Evolutionary conservation across 352 stramenopile genomes (phyloP), one percentile per base, ranked within the genome.

Genomic region (Globisporangium irregulare): DNA sequence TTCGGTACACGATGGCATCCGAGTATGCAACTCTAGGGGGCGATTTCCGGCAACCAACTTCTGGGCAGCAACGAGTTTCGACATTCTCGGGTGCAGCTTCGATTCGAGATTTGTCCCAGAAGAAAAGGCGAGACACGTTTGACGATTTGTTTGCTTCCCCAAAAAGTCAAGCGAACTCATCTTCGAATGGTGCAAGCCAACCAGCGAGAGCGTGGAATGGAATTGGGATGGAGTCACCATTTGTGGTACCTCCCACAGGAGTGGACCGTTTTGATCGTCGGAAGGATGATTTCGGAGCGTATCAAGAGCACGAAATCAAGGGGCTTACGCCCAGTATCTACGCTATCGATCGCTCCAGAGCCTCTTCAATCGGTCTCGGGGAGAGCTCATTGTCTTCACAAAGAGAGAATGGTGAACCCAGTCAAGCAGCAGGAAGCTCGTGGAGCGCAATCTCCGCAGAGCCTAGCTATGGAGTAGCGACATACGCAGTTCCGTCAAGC

Each of bases 61-160:
- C 50, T 1, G 32, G 43, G 24, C 34, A 57, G 24, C 56, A 25
- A 10, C 41, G 41, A 41, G 41, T 51, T 15, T 48, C 67, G n/a
- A 65, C 41, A 2, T 66, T 66, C 48, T 43, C 41, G 3, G 57
- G 38, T 10, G 25, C 38, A 32, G 34, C 25, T n/a, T 59, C 41
- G 9, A 27, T 46, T 8, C 41, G 55, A 67, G 41, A n/a, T 29
- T 3, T 55, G 15, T 62, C 36, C 22, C 50, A 68, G 62, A 68
- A 68, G 32, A 74, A 80, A 46, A 80, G 82, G 36, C 79, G 84
- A 64, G 82, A 77, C 61, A 94, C 86, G 15, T 94, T 94, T 67
- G 84, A 92, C 68, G 78, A 86, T 60, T 67, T 94, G 18, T 94
- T 94, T 27, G 79, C 83, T 36, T 90, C 82, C n/a, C 84, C 86